A percentile compares a stretch with the other conserved stretches of the same genome.
Evolutionary conservation across 169 alveolate species (phyloP).

Genomic region (Cryptosporidium parvum): DNA sequence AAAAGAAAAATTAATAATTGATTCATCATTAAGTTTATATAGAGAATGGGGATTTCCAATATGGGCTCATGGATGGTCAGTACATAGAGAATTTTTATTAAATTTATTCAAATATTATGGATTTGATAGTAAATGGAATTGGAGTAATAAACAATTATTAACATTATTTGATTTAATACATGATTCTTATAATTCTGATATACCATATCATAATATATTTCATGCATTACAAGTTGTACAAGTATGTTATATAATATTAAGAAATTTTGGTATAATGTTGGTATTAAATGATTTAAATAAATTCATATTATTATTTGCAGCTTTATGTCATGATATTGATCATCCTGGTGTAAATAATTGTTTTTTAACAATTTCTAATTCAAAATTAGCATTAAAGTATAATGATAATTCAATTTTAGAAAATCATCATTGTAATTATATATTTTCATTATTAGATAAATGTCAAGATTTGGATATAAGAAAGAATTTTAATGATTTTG

Average conservation of each 20-base stretch:
- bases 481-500: constrained; percentile 75
- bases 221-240: constrained; percentile 90
- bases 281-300: constrained; percentile 79
- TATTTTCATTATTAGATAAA: constrained; percentile 27
- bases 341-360: constrained; percentile 88
- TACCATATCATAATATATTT: constrained; percentile 87
- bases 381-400: constrained; percentile 81
- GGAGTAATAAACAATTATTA: constrained; percentile 23
- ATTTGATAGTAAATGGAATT: constrained; percentile 52
- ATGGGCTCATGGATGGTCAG: constrained; percentile 61
- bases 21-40: constrained; percentile 21
- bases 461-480: constrained; percentile 76
- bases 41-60: constrained; percentile 70
- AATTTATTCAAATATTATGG: constrained; percentile 42
- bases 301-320: constrained; percentile 82
- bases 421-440: constrained; percentile 83
- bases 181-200: constrained; percentile 77
- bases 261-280: constrained; percentile 64
- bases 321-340: constrained; percentile 87
- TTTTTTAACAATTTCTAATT: constrained; percentile 77
- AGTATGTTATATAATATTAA: constrained; percentile 78
- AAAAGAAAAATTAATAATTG: not conserved
- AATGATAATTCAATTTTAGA: constrained; percentile 86
- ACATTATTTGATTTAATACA: constrained; percentile 40
- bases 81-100: constrained; percentile 40